These are phyloP conservation scores for Trametes punicea DNA, from an alignment of 768 basidiomycete species.

Conservation along the genomic window DNA sequence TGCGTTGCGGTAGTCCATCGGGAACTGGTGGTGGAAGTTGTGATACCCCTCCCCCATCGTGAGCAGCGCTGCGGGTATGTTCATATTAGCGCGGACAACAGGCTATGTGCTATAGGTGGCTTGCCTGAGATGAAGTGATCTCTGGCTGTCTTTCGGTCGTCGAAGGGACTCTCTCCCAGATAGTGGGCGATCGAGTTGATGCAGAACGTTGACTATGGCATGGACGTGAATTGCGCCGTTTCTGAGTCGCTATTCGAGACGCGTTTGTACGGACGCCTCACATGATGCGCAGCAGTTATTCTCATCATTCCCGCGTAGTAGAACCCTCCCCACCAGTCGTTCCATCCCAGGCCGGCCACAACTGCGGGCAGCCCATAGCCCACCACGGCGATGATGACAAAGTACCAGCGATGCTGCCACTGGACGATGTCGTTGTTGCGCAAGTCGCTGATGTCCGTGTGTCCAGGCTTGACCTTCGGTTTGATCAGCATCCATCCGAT, in stretches of 20 bases:
- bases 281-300: conserved; percentile 50
- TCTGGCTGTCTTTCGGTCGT: conserved; percentile 52
- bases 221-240: neutral
- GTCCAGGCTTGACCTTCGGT: conserved; percentile 44
- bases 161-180: conserved; percentile 52
- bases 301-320: conserved; percentile 48
- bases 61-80: conserved; percentile 29
- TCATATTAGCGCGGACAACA: neutral
- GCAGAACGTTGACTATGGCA: conserved; percentile 46
- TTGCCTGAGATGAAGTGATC: conserved; percentile 45
- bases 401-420: conserved; percentile 52
- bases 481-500: conserved; percentile 53
- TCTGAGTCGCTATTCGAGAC: neutral
- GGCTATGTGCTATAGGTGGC: neutral
- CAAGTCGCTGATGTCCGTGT: conserved; percentile 49
- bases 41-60: conserved; percentile 83
- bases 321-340: conserved; percentile 52
- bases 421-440: conserved; percentile 42
- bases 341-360: conserved; percentile 50
- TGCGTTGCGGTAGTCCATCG: conserved; percentile 53
- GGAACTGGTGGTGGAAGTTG: conserved; percentile 68
- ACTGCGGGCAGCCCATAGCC: conserved; percentile 45
- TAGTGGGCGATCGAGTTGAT: conserved; percentile 61
- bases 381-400: conserved; percentile 40
- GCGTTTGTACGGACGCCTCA: conserved; percentile 24